These are phyloP conservation scores for Neotropicomus parvogracilis DNA, from an alignment of 1,284 basidiomycete species.

Conservation along the genomic window DNA sequence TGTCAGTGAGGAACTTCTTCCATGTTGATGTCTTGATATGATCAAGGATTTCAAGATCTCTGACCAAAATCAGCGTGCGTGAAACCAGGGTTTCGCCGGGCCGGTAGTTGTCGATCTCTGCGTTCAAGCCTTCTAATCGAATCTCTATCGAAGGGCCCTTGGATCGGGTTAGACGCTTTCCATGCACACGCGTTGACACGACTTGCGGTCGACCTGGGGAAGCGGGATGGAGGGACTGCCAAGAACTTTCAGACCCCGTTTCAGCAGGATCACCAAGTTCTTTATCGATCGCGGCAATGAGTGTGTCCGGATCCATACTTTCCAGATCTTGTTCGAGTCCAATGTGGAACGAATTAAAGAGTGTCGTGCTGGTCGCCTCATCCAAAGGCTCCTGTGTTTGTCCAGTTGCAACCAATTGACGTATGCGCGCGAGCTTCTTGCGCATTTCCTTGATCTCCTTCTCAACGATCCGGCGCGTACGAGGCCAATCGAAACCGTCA, in stretches of 20 bases:
- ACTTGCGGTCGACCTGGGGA: constrained; percentile 37
- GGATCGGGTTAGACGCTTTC: constrained; percentile 71
- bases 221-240: constrained; percentile 70
- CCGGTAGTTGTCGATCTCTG: constrained; percentile 65
- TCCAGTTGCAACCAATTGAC: constrained; percentile 90
- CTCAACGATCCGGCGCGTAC: constrained; percentile 84
- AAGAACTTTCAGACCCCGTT: constrained; percentile 78
- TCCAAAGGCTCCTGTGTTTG: constrained; percentile 82
- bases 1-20: constrained; percentile 91
- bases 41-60: constrained; percentile 86
- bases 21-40: constrained; percentile 98
- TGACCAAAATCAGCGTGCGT: constrained; percentile 61
- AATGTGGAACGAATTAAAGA: constrained; percentile 93
- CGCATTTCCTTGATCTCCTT: constrained; percentile 87
- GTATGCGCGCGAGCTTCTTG: constrained; percentile 82
- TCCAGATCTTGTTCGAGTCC: constrained; percentile 74
- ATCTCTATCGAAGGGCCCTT: constrained; percentile 84
- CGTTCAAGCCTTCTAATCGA: constrained; percentile 60
- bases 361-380: constrained; percentile 73
- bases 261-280: constrained; percentile 78
- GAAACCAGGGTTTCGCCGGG: constrained; percentile 59
- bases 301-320: constrained; percentile 67
- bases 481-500: constrained; percentile 91
- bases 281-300: constrained; percentile 89
- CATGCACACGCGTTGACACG: constrained; percentile 46